These are phyloP conservation scores for Trametes gibbosa DNA, from an alignment of 768 basidiomycete species.

Conservation along the genomic window DNA sequence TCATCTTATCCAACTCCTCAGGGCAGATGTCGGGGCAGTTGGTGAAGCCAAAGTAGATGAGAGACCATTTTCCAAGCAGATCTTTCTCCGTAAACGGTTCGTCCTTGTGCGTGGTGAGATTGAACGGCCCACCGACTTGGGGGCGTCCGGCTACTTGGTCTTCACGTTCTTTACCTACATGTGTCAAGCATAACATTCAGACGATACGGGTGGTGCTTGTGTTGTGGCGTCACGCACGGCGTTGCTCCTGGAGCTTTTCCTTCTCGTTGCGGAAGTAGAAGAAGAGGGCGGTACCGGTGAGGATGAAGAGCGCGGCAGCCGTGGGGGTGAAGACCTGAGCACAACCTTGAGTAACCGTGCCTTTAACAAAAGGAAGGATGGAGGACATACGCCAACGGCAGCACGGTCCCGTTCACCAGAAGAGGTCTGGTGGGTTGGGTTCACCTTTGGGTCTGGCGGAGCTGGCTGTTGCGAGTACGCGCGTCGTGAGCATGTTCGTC, in stretches of 20 bases:
- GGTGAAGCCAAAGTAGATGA: constrained; percentile 97
- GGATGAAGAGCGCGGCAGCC: constrained; percentile 81
- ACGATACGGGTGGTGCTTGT: background rate
- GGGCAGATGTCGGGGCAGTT: constrained; percentile 99
- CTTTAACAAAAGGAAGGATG: too few relatives aligned
- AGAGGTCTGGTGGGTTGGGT: constrained; percentile 16
- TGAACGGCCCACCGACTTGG: constrained; percentile 89
- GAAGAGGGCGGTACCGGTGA: constrained; percentile 76
- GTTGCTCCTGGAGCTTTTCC: constrained; percentile 67
- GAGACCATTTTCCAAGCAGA: constrained; percentile 86
- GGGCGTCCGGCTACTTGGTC: constrained; percentile 79
- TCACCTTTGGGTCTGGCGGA: constrained; percentile 10
- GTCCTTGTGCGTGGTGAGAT: constrained; percentile 62
- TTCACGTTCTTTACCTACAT: constrained; percentile 70
- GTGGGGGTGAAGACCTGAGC: constrained; percentile 87
- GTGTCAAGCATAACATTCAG: background rate
- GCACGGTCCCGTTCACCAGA: constrained; percentile 22
- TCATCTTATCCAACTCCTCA: constrained; percentile 95
- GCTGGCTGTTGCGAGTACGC: constrained; percentile 15
- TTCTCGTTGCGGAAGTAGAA: constrained; percentile 92
- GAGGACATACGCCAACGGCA: constrained; percentile 20
- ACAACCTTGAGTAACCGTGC: background rate
- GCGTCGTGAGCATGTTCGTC: background rate
- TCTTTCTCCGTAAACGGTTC: constrained; percentile 77
- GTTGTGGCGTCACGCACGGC: constrained; percentile 47